Base-by-base conservation (phyloP, 2,329 filamentous ascomycete species). In the Aspergillus piperis region DNA sequence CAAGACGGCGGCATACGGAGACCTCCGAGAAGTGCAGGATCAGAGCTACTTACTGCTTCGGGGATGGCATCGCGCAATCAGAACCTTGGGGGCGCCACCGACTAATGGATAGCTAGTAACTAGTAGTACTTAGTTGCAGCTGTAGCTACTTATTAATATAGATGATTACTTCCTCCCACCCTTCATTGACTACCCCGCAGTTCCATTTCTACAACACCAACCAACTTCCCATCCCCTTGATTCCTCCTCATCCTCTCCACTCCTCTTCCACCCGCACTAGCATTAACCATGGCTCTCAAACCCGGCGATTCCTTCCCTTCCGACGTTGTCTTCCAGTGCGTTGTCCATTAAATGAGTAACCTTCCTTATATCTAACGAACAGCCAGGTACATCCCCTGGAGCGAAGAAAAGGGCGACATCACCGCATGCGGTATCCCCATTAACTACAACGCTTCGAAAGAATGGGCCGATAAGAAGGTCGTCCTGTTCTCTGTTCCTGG, bases 231-330 rank as follows among this genome's bases (percentile, higher is more conserved):
- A 32, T 32, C 11, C 32, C 32, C 32, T 36, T 36, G 32, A 50
- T 41, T 13, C 44, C 27, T 3, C 8, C 3, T 11, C 27, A 30
- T 30, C 3, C 27, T 11, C 27, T 30, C 3, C 25, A 8, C 7
- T 27, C 25, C 25, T 25, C 25, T 27, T 7, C 27, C 27, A 30
- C 27, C 27, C 27, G 10, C 27, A 4, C 27, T 30, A 8, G 5
- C 15, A n/a, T 8, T 7, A 13, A 53, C 49, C 61, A 68, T 68
- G 66, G 44, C 84, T 72, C 86, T 95, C 77, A 88, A 93, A 75
- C 83, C 85, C 73, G 93, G 93, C 71, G 91, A 96, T 75, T 80
- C 82, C 71, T 94, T 98, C 83, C 94, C 93, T 65, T 82, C 86
- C 66, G 89, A 84, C 70, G 88, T 96, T 57, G 83, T 84, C 75